These are phyloP conservation scores for Lupinus albus DNA, from an alignment of 306 rosid species.

Conservation along the genomic window DNA sequence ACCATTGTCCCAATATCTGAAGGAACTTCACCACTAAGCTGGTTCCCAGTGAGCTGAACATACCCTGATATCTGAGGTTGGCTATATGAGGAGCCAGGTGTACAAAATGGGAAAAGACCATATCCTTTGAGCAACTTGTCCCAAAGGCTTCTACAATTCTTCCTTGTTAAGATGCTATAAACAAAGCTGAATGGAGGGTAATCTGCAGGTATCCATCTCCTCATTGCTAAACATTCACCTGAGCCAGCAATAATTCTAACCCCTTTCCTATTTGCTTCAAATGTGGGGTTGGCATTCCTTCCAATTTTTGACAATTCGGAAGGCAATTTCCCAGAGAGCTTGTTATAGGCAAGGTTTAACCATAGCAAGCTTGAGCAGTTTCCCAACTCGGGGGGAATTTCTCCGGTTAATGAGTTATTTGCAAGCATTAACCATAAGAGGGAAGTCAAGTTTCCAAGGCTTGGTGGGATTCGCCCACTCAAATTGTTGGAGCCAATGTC, in stretches of 20 bases:
- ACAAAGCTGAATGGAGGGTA: slow-evolving; percentile 93
- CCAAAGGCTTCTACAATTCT: slow-evolving; percentile 83
- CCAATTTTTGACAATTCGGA: slow-evolving; percentile 71
- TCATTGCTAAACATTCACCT: slow-evolving; percentile 88
- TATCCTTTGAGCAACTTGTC: slow-evolving; percentile 73
- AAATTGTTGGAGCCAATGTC: slow-evolving; percentile 74
- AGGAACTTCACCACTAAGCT: slow-evolving; percentile 73
- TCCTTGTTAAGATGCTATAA: slow-evolving; percentile 72
- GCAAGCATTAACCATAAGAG: slow-evolving; percentile 97
- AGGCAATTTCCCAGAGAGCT: slow-evolving; percentile 67
- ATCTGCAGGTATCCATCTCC: slow-evolving; percentile 94
- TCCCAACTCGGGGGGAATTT: slow-evolving; percentile 78
- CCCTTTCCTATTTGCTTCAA: slow-evolving; percentile 48
- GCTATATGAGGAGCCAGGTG: slow-evolving; percentile 48
- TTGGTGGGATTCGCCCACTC: slow-evolving; percentile 72
- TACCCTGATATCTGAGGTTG: slow-evolving; percentile 69
- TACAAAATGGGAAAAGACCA: slow-evolving; percentile 65
- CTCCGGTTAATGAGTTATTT: slow-evolving; percentile 62
- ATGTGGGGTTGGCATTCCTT: slow-evolving; percentile 59
- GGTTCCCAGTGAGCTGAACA: slow-evolving; percentile 77
- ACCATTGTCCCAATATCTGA: slow-evolving; percentile 63
- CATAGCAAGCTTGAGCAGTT: slow-evolving; percentile 84
- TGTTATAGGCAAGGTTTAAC: slow-evolving; percentile 88
- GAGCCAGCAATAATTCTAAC: slow-evolving; percentile 58
- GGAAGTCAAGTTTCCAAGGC: slow-evolving; percentile 74